A percentile compares a stretch with the other conserved stretches of the same genome.
Evolutionary conservation across 176 grass and related monocot species (phyloP).

Genomic region (Zea mays): DNA sequence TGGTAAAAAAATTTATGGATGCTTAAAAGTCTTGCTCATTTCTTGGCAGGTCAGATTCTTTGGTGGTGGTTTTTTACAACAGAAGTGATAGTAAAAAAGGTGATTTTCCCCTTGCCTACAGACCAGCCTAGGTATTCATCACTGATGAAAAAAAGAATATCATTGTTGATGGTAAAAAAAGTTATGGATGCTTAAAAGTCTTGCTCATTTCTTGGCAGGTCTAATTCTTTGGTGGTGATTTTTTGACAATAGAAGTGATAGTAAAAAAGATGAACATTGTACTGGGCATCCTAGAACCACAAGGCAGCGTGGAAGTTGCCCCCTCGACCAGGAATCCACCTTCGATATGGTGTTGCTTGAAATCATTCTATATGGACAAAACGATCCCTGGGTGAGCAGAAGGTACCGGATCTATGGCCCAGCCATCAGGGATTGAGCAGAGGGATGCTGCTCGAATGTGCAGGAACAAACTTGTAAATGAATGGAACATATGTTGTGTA

Average conservation of each 20-base stretch:
- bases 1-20: too few relatives aligned
- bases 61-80: too few relatives aligned
- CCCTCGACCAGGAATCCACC: slow-evolving; percentile 51
- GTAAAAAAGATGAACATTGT: slow-evolving; percentile 66
- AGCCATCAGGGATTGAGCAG: slow-evolving; percentile 48
- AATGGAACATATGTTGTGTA: neutral
- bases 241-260: slow-evolving; percentile 30
- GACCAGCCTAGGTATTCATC: neutral
- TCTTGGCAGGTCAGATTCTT: too few relatives aligned
- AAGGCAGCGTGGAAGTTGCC: slow-evolving; percentile 39
- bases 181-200: neutral
- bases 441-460: neutral
- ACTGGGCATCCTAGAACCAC: slow-evolving; percentile 53
- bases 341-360: slow-evolving; percentile 81
- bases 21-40: too few relatives aligned
- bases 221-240: slow-evolving; percentile 59
- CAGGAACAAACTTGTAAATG: neutral
- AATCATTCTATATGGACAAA: slow-evolving; percentile 52
- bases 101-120: neutral
- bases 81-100: too few relatives aligned
- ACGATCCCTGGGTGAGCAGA: slow-evolving; percentile 56
- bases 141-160: neutral
- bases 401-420: slow-evolving; percentile 59
- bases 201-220: slow-evolving; percentile 48
- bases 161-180: slow-evolving; percentile 12